Percentiles rank a stretch among this genome's conserved stretches.
These are phyloP conservation scores for Harringtonia aguacate DNA, from an alignment of 2,329 filamentous ascomycete species.

Conservation along the genomic window DNA sequence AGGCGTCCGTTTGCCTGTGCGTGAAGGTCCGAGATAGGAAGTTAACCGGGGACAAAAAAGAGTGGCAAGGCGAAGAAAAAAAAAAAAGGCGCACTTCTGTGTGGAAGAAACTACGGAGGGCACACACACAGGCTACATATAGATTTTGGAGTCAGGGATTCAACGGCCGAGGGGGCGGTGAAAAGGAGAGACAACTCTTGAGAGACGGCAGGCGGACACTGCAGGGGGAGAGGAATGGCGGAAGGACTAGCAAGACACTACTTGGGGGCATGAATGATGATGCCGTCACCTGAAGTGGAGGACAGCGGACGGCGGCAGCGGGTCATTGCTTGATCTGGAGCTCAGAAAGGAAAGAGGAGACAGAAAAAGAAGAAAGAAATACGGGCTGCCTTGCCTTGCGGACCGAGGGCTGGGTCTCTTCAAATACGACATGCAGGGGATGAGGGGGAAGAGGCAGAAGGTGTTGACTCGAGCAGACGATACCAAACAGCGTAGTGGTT, in stretches of 20 bases:
- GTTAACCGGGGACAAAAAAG: background rate
- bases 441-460: background rate
- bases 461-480: background rate
- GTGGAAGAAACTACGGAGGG: background rate
- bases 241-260: background rate
- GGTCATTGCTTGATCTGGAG: background rate
- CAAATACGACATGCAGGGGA: background rate
- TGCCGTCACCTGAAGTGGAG: background rate
- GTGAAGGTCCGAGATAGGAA: background rate
- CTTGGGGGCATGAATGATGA: background rate
- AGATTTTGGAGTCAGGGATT: background rate
- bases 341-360: background rate
- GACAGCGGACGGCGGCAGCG: background rate
- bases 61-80: background rate
- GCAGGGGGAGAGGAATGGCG: background rate
- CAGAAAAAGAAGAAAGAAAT: background rate
- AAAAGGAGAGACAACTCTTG: constrained; percentile 6
- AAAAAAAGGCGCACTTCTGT: background rate
- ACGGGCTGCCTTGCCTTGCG: too few species aligned
- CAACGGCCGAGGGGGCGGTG: background rate
- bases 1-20: constrained; percentile 32
- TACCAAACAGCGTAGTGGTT: constrained; percentile 2
- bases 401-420: background rate
- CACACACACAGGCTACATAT: background rate
- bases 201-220: constrained; percentile 4